Evolutionary conservation across 2,329 filamentous ascomycete species (phyloP), one percentile per base, ranked within the genome.

Genomic region (Curvularia lunata): DNA sequence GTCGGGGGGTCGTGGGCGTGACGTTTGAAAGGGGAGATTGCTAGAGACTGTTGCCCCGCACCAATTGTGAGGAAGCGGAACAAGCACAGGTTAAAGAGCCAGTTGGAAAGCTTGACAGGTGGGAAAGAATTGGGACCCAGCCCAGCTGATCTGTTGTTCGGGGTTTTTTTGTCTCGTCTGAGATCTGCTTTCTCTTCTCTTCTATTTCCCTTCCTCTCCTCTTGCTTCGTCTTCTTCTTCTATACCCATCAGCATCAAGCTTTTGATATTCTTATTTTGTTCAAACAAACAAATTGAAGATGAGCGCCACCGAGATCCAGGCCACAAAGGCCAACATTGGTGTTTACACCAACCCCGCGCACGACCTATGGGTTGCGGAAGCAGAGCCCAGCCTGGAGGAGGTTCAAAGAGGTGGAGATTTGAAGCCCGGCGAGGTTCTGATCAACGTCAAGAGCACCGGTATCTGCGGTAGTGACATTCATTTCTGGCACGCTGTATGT

Each of bases 391-490:
- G 85, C 43, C 79, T 91, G 25, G 90, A 96, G 75, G 87, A 87
- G 61, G 88, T 96, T 56, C 82, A 88, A 68, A 85, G 84, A 64
- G 85, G 85, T 30, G 89, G 87, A 52, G 84, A 83, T 48, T 81
- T 97, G 70, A 88, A 90, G 79, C 84, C 85, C 23, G 94, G 93
- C 50, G 90, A 97, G 79, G 92, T 97, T 48, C 92, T 91, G 25
- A 78, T 98, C 62, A 91, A 91, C 54, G 87, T 98, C 77, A 91
- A 94, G 79, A 96, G 91, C 79, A 97, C 94, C 7, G 95, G 95
- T 56, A 98, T 98, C 71, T 98, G 95, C 83, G 94, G 94, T 86
- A 95, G 82, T 59, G 93, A 97, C 78, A 89, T 98, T 55, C 94
- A 98, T 81, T 98, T 98, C 83, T 98, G 94, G 94, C 91, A 96